These are phyloP conservation scores for Aspergillus pseudotamarii DNA, from an alignment of 2,329 filamentous ascomycete species.

Conservation along the genomic window DNA sequence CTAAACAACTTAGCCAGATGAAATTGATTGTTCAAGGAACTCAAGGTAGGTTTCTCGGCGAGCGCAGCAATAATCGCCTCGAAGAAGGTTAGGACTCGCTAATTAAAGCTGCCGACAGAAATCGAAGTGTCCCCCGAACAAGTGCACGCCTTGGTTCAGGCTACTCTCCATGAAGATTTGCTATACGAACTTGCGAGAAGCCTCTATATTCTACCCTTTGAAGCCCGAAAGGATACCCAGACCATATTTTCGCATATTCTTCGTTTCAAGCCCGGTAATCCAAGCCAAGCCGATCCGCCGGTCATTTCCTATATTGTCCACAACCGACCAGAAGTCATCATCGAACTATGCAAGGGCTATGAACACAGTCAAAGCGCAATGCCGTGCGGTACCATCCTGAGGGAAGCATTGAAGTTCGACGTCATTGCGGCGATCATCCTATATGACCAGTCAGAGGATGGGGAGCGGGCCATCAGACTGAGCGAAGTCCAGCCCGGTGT, in stretches of 20 bases:
- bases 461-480: constrained; percentile 74
- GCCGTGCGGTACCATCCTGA: constrained; percentile 83
- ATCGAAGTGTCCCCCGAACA: constrained; percentile 83
- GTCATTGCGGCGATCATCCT: constrained; percentile 87
- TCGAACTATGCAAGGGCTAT: constrained; percentile 87
- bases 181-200: constrained; percentile 80
- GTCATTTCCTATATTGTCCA: constrained; percentile 88
- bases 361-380: constrained; percentile 88
- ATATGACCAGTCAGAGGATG: constrained; percentile 81
- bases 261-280: constrained; percentile 74
- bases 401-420: constrained; percentile 89
- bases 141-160: constrained; percentile 80
- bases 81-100: constrained; percentile 2
- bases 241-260: constrained; percentile 95
- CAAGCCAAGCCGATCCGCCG: constrained; percentile 73
- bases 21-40: constrained; percentile 92
- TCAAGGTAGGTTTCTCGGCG: constrained; percentile 63
- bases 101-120: constrained; percentile 57
- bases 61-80: not conserved
- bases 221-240: constrained; percentile 93
- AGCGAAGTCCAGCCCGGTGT: constrained; percentile 75
- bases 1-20: constrained; percentile 84
- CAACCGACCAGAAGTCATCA: constrained; percentile 80
- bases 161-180: constrained; percentile 86
- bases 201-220: constrained; percentile 86